phyloP scores from a whole-genome alignment of 345 rosid genomes.

The Melaleuca alternifolia region DNA sequence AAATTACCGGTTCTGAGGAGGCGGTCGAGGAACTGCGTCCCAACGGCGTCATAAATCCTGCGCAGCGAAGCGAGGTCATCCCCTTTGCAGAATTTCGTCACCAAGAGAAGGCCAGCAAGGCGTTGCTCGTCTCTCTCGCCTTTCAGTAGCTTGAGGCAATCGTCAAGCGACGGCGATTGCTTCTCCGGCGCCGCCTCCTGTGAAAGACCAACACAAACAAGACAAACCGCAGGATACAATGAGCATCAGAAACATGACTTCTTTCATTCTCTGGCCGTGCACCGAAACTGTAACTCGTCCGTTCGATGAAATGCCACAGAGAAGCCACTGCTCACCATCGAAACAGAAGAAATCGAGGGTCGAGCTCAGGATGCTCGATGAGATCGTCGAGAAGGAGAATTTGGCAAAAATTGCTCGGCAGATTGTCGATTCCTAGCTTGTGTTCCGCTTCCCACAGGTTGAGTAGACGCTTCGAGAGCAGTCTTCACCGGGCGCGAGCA shows the following conservation, averaged over 20 bases:
- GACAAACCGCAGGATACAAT: not conserved
- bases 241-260: not conserved
- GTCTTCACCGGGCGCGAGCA: not conserved
- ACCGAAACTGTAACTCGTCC: not conserved
- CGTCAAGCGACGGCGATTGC: constrained; percentile 49
- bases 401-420: not conserved
- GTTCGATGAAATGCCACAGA: not conserved
- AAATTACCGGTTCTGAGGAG: constrained; percentile 63
- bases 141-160: constrained; percentile 66
- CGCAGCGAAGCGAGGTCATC: constrained; percentile 52
- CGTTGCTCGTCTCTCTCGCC: constrained; percentile 94
- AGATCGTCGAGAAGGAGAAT: not conserved
- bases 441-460: not conserved
- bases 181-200: constrained; percentile 10
- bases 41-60: constrained; percentile 54
- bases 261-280: not conserved
- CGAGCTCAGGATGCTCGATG: not conserved
- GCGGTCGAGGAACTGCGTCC: constrained; percentile 55
- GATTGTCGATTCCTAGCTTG: not conserved
- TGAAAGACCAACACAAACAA: no score
- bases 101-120: constrained; percentile 75
- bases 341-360: not conserved
- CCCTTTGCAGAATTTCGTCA: constrained; percentile 62
- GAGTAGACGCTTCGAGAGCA: not conserved
- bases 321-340: not conserved